Evolutionary conservation across 2,329 filamentous ascomycete species (phyloP).

Genomic region (Thelonectria blattea): DNA sequence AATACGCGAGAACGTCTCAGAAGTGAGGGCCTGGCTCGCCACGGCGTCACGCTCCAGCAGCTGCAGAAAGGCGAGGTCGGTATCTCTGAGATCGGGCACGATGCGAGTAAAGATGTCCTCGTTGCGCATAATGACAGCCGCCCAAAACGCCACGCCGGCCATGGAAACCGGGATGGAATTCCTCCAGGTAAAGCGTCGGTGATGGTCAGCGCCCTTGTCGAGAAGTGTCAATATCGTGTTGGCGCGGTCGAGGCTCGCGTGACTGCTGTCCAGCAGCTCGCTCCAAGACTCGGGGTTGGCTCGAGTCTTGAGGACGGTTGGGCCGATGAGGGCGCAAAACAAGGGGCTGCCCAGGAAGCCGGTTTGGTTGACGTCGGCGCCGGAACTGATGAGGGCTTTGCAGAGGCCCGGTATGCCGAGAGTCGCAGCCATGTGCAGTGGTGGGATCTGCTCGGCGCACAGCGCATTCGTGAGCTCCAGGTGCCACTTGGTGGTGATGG

Average conservation of each 20-base stretch:
- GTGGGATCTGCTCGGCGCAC: constrained; percentile 36
- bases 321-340: constrained; percentile 45
- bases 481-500: constrained; percentile 31
- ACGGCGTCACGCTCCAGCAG: constrained; percentile 26
- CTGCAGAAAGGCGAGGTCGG: constrained; percentile 28
- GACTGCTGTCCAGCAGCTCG: constrained; percentile 21
- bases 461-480: constrained; percentile 41
- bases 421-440: constrained; percentile 45
- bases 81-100: constrained; percentile 18
- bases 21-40: constrained; percentile 14
- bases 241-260: constrained; percentile 22
- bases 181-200: constrained; percentile 26
- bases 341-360: constrained; percentile 41
- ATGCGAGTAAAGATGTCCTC: constrained; percentile 35
- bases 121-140: constrained; percentile 31
- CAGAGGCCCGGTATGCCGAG: constrained; percentile 42
- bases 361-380: constrained; percentile 28
- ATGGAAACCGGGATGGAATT: constrained; percentile 30
- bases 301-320: constrained; percentile 31
- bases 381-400: constrained; percentile 32
- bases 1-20: constrained; percentile 25
- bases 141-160: constrained; percentile 37
- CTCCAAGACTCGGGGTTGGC: constrained; percentile 32
- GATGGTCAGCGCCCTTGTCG: constrained; percentile 28
- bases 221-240: constrained; percentile 35